Evolutionary conservation across 768 basidiomycete species (phyloP), one percentile per base, ranked within the genome.

Genomic region (Hygrocybe punicea): DNA sequence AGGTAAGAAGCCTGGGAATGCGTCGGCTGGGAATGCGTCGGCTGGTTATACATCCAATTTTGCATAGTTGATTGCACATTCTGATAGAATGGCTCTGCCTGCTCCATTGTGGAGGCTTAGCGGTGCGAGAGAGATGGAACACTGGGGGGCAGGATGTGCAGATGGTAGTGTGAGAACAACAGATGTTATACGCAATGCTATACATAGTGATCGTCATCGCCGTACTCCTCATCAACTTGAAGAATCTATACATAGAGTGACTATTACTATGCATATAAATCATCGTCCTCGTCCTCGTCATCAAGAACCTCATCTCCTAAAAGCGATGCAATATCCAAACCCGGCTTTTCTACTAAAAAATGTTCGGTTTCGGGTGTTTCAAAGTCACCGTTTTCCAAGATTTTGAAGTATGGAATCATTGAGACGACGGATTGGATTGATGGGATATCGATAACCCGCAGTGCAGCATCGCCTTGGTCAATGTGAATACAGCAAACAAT

Each of bases 321-420:
- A 2, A 63, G 33, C 13, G 57, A 19, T 3, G 59, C 58, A 1
- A 66, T 45, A 13, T 67, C 65, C 1, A 69, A 9, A 0, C 68
- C 66, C 6, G 65, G 63, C 36, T 67, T 70, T 42, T 70, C 66
- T 10, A 65, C 42, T 33, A 68, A 42, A 42, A 63, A 69, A 25
- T 21, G 39, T 9, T 16, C 21, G 1, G 25, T 49, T 1, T 11
- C 34, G 5, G 24, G 25, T 24, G 29, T 36, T 13, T 48, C 19
- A 48, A 48, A 14, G 47, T 64, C 58, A 7, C 60, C 51, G 8
- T 13, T 1, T 13, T 1, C 45, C 42, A 24, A 45, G 47, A 14
- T 53, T 24, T 24, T 17, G 17, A 25, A 50, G 13, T 58, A 56
- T 0, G 66, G 68, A 0, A 67, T 53, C 67, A 73, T 67, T 8